A percentile compares a stretch with the other conserved stretches of the same genome.
Evolutionary conservation across 345 rosid genomes (phyloP).

Genomic region (Eutrema heterophyllum): DNA sequence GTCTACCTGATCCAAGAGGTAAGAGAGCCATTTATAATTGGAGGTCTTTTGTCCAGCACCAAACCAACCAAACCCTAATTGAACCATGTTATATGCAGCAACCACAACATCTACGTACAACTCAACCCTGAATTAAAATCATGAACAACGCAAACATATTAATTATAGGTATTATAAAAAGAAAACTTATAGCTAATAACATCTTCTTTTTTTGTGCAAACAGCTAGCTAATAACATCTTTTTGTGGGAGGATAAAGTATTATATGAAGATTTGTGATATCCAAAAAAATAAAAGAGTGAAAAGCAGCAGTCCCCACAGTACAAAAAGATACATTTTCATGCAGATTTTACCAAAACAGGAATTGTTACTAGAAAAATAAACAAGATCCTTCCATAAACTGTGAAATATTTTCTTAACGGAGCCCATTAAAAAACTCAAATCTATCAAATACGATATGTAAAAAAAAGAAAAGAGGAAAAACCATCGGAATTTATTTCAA

Average conservation of each 20-base stretch:
- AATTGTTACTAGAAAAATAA: neutral
- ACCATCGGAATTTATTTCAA: neutral
- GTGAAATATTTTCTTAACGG: neutral
- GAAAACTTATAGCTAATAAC: neutral
- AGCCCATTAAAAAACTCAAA: neutral
- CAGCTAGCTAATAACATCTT: neutral
- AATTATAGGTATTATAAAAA: neutral
- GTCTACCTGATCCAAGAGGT: constrained; percentile 59
- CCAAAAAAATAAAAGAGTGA: neutral
- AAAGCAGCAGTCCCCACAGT: neutral
- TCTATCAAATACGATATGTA: neutral
- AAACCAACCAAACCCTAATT: constrained; percentile 32
- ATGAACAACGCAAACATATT: neutral
- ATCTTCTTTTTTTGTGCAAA: no score
- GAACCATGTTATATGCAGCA: constrained; percentile 59
- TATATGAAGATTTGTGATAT: neutral
- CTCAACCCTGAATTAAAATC: constrained; percentile 30
- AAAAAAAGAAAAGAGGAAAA: neutral
- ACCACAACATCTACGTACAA: constrained; percentile 41
- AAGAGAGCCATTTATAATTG: constrained; percentile 38
- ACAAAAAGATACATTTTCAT: neutral
- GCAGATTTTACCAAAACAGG: constrained; percentile 6
- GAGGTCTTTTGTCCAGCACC: constrained; percentile 16
- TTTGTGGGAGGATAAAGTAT: neutral
- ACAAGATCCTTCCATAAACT: neutral